Evolutionary conservation across 768 basidiomycete genomes (phyloP).

Genomic region (Hysterangium stoloniferum): DNA sequence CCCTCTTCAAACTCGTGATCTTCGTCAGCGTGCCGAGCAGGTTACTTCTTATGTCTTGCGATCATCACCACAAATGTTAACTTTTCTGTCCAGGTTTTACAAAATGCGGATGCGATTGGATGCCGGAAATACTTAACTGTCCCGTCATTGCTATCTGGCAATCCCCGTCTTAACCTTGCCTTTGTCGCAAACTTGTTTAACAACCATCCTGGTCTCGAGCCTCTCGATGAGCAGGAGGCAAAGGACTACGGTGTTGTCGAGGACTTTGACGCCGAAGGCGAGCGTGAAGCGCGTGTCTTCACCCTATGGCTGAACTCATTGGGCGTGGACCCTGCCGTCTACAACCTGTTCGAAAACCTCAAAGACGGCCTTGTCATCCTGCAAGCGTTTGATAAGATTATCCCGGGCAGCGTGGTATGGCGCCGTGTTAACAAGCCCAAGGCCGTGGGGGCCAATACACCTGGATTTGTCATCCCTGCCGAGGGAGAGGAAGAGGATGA

Average conservation of each 20-base stretch:
- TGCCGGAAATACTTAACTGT: conserved; percentile 95
- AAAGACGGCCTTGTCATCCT: conserved; percentile 87
- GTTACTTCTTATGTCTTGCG: conserved; percentile 21
- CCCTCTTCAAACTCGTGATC: conserved; percentile 79
- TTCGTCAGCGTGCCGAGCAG: conserved; percentile 82
- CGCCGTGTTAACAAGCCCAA: conserved; percentile 93
- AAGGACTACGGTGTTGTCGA: conserved; percentile 86
- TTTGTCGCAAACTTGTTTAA: conserved; percentile 99
- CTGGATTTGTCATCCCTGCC: conserved; percentile 37
- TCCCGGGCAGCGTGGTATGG: conserved; percentile 91
- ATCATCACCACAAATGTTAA: not conserved
- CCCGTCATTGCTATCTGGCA: conserved; percentile 85
- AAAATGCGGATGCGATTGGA: conserved; percentile 89
- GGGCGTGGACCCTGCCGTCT: conserved; percentile 92
- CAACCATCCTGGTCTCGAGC: conserved; percentile 90
- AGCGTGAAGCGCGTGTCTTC: conserved; percentile 96
- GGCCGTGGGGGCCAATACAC: conserved; percentile 40
- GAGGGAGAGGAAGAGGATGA: conserved; percentile 61
- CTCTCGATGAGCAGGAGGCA: conserved; percentile 88
- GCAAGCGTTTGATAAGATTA: conserved; percentile 94
- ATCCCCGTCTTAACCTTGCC: conserved; percentile 94
- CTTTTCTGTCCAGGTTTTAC: conserved; percentile 49
- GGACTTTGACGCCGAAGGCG: conserved; percentile 98
- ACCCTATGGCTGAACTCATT: conserved; percentile 98
- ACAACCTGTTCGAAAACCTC: conserved; percentile 94